Evolutionary conservation across 805 yeast genomes (phyloP).

Genomic region (Myxozyma melibiosi): DNA sequence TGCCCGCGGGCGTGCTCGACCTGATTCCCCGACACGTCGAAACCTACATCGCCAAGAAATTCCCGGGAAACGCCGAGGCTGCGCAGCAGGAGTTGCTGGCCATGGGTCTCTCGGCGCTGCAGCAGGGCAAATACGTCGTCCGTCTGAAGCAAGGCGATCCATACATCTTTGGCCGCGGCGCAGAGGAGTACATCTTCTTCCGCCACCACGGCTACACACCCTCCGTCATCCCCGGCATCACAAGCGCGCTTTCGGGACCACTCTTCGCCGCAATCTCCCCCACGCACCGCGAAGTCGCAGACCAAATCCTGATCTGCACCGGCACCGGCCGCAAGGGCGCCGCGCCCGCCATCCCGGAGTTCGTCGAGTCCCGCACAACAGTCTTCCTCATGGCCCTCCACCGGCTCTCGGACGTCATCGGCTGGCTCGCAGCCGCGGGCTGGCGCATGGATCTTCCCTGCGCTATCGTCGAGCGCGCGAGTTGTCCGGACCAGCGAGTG

Average conservation of each 20-base stretch:
- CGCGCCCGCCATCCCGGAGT: conserved; percentile 76
- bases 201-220: conserved; percentile 68
- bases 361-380: conserved; percentile 71
- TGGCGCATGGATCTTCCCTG: conserved; percentile 80
- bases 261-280: conserved; percentile 81
- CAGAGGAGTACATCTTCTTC: conserved; percentile 82
- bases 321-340: conserved; percentile 92
- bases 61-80: conserved; percentile 94
- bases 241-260: conserved; percentile 89
- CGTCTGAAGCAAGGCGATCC: conserved; percentile 97
- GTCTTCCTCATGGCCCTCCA: conserved; percentile 90
- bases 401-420: conserved; percentile 50
- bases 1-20: conserved; percentile 83
- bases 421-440: conserved; percentile 51
- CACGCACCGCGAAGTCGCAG: conserved; percentile 89
- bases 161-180: conserved; percentile 93
- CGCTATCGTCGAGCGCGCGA: conserved; percentile 85
- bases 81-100: conserved; percentile 84
- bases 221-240: conserved; percentile 79
- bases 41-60: conserved; percentile 84
- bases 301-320: conserved; percentile 89
- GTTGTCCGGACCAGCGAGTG: conserved; percentile 89
- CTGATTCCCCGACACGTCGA: conserved; percentile 77
- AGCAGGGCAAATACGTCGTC: conserved; percentile 74
- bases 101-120: conserved; percentile 67